Evolutionary conservation across 2,329 filamentous ascomycete genomes (phyloP).

Genomic region (Chaetomiaceae sp.): DNA sequence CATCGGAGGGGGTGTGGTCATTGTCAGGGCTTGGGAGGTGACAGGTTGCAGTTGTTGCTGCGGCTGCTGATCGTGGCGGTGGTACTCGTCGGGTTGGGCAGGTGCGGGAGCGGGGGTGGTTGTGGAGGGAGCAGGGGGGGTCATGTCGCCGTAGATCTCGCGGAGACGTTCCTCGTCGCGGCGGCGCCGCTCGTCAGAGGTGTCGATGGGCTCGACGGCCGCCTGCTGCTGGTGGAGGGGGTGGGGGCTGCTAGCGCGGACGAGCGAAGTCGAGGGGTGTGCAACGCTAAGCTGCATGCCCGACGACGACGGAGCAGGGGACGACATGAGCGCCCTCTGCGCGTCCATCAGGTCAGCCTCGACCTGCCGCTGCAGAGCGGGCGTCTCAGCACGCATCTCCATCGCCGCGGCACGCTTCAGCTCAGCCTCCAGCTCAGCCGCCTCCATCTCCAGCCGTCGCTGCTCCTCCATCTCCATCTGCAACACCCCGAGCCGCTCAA

Average conservation of each 20-base stretch:
- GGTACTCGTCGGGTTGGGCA: conserved; percentile 2
- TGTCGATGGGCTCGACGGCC: conserved; percentile 23
- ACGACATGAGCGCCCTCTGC: conserved; percentile 7
- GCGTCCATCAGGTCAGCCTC: conserved; percentile 2
- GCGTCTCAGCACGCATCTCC: neutral
- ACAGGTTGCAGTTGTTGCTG: neutral
- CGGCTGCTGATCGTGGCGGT: neutral
- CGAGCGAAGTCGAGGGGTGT: conserved; percentile 14
- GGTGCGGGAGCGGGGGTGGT: conserved; percentile 12
- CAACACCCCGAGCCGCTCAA: conserved; percentile 49
- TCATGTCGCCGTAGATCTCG: conserved; percentile 46
- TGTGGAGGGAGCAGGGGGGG: conserved; percentile 11
- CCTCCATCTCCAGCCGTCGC: conserved; percentile 27
- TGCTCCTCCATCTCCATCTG: conserved; percentile 38
- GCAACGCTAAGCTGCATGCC: conserved; percentile 12
- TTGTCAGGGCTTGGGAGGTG: conserved; percentile 2
- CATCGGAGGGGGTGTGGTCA: neutral
- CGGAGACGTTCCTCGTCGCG: conserved; percentile 48
- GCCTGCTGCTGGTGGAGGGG: too few relatives aligned
- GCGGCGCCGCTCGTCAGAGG: conserved; percentile 34
- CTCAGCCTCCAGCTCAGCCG: conserved; percentile 18
- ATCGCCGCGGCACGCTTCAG: conserved; percentile 2
- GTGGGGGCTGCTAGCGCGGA: conserved; percentile 15
- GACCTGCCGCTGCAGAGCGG: neutral
- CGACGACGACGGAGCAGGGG: conserved; percentile 11